phyloP scores from a whole-genome alignment of 805 yeast genomes.

The Starmera quercuum region DNA sequence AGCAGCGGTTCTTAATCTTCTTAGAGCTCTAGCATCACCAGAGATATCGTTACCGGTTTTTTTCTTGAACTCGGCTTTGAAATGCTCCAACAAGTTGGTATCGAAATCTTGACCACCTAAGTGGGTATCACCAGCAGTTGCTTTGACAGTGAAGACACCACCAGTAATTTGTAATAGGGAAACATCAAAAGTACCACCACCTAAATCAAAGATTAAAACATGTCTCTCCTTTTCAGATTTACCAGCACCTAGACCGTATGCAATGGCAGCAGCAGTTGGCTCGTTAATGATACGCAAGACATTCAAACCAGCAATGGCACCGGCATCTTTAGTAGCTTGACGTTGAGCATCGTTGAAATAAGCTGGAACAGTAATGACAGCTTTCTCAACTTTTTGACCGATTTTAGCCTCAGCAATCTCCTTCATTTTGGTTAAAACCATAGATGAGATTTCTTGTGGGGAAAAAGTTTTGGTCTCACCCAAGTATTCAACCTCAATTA shows the following conservation, averaged over 20 bases:
- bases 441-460: constrained; percentile 70
- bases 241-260: constrained; percentile 96
- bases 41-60: constrained; percentile 91
- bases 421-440: constrained; percentile 78
- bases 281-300: constrained; percentile 72
- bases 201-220: constrained; percentile 89
- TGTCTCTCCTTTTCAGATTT: constrained; percentile 75
- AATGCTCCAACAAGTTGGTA: constrained; percentile 89
- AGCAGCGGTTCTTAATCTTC: constrained; percentile 98
- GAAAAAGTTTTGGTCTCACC: constrained; percentile 64
- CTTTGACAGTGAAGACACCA: constrained; percentile 95
- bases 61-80: constrained; percentile 91
- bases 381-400: constrained; percentile 64
- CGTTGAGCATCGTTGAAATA: constrained; percentile 75
- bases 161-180: constrained; percentile 88
- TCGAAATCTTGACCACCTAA: constrained; percentile 99
- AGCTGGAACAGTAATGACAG: constrained; percentile 76
- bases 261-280: constrained; percentile 97
- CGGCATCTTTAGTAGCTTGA: constrained; percentile 80
- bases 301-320: constrained; percentile 74
- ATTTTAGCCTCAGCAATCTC: constrained; percentile 73
- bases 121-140: constrained; percentile 99
- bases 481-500: constrained; percentile 61
- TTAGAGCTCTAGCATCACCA: constrained; percentile 87
- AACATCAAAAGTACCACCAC: constrained; percentile 99